A percentile compares a stretch with the other conserved stretches of the same genome.
phyloP scores from a whole-genome alignment of 2,329 filamentous ascomycete genomes.

The Penicillium frequentans region DNA sequence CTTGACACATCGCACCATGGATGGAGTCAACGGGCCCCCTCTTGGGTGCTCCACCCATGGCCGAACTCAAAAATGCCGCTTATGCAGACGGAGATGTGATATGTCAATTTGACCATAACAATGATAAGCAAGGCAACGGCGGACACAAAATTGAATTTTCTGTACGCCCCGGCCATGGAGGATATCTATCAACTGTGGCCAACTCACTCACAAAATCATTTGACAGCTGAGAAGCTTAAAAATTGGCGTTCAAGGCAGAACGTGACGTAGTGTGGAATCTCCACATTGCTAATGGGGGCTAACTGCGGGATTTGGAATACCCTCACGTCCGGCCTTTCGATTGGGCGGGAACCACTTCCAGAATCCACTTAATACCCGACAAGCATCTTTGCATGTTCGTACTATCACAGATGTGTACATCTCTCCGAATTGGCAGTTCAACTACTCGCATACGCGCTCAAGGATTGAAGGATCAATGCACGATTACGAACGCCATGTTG shows the following conservation, averaged over 20 bases:
- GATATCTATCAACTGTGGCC: background rate
- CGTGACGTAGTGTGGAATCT: background rate
- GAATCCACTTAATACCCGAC: background rate
- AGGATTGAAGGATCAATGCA: background rate
- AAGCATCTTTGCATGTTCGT: background rate
- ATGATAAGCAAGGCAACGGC: background rate
- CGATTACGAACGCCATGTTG: background rate
- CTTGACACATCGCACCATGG: background rate
- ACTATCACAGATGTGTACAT: background rate
- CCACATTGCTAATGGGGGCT: background rate
- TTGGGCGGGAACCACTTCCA: too few relatives aligned
- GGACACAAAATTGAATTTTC: background rate
- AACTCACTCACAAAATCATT: background rate
- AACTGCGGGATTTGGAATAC: too few relatives aligned
- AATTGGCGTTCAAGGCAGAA: background rate
- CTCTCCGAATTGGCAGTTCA: background rate
- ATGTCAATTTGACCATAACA: background rate
- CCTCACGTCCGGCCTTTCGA: too few relatives aligned
- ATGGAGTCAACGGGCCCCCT: background rate
- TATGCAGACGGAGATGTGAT: slow-evolving; percentile 2
- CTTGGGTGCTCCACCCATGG: slow-evolving; percentile 5
- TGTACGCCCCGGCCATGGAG: background rate
- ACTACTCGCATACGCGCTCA: background rate
- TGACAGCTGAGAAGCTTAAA: background rate
- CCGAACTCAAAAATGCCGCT: slow-evolving; percentile 4